phyloP scores from a whole-genome alignment of 805 yeast genomes.

The Candida patagonica region DNA sequence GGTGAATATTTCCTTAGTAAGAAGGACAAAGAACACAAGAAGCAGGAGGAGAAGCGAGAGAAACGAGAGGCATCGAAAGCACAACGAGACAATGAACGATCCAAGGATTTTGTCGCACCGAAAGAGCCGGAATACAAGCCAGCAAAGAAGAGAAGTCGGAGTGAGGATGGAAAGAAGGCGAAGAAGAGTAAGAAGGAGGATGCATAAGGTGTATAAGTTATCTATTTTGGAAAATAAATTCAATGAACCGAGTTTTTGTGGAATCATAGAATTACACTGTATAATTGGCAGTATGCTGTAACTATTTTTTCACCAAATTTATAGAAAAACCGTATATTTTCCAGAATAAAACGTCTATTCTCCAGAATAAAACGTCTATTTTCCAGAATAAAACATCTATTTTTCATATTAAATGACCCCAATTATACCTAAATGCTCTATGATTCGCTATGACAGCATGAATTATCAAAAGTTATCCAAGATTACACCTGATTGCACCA shows the following conservation, averaged over 20 bases:
- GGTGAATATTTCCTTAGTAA: constrained; percentile 96
- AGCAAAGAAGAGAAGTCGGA: constrained; percentile 24
- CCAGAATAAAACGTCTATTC: too few species aligned
- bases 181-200: constrained; percentile 23
- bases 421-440: not conserved
- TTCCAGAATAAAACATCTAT: not conserved
- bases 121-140: constrained; percentile 54
- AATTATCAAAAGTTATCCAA: too few species aligned
- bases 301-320: too few species aligned
- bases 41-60: constrained; percentile 66
- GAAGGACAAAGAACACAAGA: constrained; percentile 65
- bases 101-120: constrained; percentile 78
- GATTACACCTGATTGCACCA: not conserved
- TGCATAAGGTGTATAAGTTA: too few species aligned
- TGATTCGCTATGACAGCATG: too few species aligned
- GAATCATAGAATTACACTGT: too few species aligned
- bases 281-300: too few species aligned
- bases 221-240: too few species aligned
- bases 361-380: too few species aligned
- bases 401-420: not conserved
- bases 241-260: too few species aligned
- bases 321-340: too few species aligned
- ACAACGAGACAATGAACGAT: constrained; percentile 58
- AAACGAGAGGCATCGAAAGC: constrained; percentile 65
- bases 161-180: constrained; percentile 21